Percentiles rank a stretch among this genome's conserved stretches.
Evolutionary conservation across 192 early-diverging fungal genomes (phyloP).

Genomic region (Dimargaris cristalligena): DNA sequence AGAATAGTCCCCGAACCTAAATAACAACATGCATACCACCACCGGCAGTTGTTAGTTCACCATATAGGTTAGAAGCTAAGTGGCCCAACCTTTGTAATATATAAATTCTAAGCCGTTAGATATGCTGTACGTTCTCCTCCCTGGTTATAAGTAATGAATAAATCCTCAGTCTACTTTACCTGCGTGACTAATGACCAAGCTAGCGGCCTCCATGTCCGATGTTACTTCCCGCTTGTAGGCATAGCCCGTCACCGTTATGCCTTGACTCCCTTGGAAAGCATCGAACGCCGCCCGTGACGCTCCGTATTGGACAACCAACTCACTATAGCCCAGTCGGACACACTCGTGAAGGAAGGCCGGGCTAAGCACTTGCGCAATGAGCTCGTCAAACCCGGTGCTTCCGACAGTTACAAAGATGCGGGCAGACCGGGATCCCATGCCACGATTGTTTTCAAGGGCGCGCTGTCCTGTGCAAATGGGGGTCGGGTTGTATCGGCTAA

Average conservation of each 20-base stretch:
- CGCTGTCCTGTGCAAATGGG: too few relatives aligned
- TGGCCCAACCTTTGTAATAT: not conserved
- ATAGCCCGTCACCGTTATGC: slow-evolving; percentile 28
- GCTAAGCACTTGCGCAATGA: slow-evolving; percentile 34
- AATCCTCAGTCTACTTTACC: slow-evolving; percentile 20
- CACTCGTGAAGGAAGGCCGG: slow-evolving; percentile 31
- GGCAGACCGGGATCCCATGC: too few relatives aligned
- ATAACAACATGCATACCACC: not conserved
- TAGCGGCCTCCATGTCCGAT: slow-evolving; percentile 38
- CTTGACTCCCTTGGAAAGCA: slow-evolving; percentile 13
- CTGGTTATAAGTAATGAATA: not conserved
- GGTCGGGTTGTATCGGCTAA: too few relatives aligned
- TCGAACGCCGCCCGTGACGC: slow-evolving; percentile 18
- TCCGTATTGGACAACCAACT: slow-evolving; percentile 57
- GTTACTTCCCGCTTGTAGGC: slow-evolving; percentile 36
- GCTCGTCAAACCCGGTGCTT: slow-evolving; percentile 72
- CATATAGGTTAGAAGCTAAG: not conserved
- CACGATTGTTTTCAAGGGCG: too few relatives aligned
- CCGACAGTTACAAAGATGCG: slow-evolving; percentile 74
- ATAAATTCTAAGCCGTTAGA: not conserved
- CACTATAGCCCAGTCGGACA: slow-evolving; percentile 26
- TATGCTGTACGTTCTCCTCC: not conserved
- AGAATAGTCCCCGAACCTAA: slow-evolving; percentile 72
- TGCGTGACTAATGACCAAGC: slow-evolving; percentile 69
- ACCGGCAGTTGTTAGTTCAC: not conserved